Evolutionary conservation across 345 rosid species (phyloP).

Genomic region (Laguncularia racemosa): DNA sequence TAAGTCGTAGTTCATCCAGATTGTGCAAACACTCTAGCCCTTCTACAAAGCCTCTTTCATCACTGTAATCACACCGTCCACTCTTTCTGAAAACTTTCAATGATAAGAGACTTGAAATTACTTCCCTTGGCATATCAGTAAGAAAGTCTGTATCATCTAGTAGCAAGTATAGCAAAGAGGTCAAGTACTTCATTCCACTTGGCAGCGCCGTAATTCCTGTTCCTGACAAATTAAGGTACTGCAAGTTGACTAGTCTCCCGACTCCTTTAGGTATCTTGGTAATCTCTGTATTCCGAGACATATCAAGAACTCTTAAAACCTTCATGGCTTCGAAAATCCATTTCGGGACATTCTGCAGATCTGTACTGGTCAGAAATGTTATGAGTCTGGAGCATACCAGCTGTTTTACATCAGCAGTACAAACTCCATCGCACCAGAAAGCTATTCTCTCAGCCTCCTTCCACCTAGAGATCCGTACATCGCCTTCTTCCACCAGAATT

Average conservation of each 20-base stretch:
- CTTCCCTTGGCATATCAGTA: background rate
- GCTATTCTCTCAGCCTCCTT: conserved; percentile 15
- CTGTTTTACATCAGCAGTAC: too few relatives aligned
- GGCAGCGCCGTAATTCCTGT: conserved; percentile 19
- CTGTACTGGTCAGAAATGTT: conserved; percentile 18
- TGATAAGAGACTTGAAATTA: conserved; percentile 11
- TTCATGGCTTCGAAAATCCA: conserved; percentile 17
- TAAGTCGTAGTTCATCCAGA: too few relatives aligned
- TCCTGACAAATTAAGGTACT: conserved; percentile 17
- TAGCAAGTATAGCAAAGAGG: conserved; percentile 12
- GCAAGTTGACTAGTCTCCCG: conserved; percentile 7
- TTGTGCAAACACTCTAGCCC: too few relatives aligned
- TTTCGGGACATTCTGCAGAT: conserved; percentile 2
- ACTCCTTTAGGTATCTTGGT: conserved; percentile 17
- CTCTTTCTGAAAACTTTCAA: conserved; percentile 4
- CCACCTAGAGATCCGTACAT: conserved; percentile 7
- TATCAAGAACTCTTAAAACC: conserved; percentile 21
- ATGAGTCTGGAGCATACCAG: conserved; percentile 14
- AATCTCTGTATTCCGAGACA: conserved; percentile 10
- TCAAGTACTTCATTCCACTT: conserved; percentile 16
- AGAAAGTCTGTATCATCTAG: conserved; percentile 10
- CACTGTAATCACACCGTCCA: background rate
- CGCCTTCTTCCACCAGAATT: conserved; percentile 9
- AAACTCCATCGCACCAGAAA: conserved; percentile 7
- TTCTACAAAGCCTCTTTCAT: background rate